Percentiles rank a stretch among this genome's conserved stretches.
phyloP scores from a whole-genome alignment of 2,329 filamentous ascomycete genomes.

The Diatrype stigma region DNA sequence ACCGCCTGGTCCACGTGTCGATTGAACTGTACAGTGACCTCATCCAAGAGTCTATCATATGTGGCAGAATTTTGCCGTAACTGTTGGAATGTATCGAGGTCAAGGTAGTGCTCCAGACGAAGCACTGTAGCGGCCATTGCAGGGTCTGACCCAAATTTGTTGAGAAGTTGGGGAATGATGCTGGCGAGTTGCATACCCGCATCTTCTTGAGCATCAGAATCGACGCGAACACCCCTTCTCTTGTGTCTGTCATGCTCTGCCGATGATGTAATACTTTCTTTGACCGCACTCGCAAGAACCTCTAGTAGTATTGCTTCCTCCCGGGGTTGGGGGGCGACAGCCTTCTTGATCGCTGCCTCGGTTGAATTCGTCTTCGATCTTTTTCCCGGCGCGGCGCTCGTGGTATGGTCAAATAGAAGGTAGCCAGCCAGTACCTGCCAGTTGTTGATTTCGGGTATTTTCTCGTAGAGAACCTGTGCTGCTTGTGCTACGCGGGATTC shows the following conservation, averaged over 20 bases:
- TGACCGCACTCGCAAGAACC: slow-evolving; percentile 78
- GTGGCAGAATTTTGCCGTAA: slow-evolving; percentile 79
- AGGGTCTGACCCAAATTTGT: slow-evolving; percentile 88
- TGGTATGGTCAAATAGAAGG: slow-evolving; percentile 85
- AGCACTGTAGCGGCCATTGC: slow-evolving; percentile 82
- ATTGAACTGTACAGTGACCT: slow-evolving; percentile 90
- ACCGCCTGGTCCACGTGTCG: slow-evolving; percentile 87
- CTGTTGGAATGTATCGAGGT: slow-evolving; percentile 83
- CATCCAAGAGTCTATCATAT: slow-evolving; percentile 78
- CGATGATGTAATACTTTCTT: slow-evolving; percentile 63
- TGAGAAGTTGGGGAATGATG: slow-evolving; percentile 79
- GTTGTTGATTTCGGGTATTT: slow-evolving; percentile 72
- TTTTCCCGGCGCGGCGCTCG: slow-evolving; percentile 50
- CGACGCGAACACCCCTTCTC: slow-evolving; percentile 55
- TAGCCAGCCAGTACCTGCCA: slow-evolving; percentile 91
- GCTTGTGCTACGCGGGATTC: slow-evolving; percentile 85
- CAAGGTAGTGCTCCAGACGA: slow-evolving; percentile 78
- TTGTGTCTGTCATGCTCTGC: slow-evolving; percentile 60
- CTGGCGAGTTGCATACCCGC: slow-evolving; percentile 73
- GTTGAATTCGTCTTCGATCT: slow-evolving; percentile 52
- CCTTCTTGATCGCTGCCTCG: slow-evolving; percentile 62
- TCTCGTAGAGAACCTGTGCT: slow-evolving; percentile 79
- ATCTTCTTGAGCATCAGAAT: slow-evolving; percentile 70
- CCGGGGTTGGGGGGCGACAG: slow-evolving; percentile 66
- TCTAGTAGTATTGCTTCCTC: slow-evolving; percentile 87